A percentile compares a stretch with the other conserved stretches of the same genome.
Conservation (phyloP, 2,329 filamentous ascomycete genomes). For the Neoarthrinium moseri region DNA sequence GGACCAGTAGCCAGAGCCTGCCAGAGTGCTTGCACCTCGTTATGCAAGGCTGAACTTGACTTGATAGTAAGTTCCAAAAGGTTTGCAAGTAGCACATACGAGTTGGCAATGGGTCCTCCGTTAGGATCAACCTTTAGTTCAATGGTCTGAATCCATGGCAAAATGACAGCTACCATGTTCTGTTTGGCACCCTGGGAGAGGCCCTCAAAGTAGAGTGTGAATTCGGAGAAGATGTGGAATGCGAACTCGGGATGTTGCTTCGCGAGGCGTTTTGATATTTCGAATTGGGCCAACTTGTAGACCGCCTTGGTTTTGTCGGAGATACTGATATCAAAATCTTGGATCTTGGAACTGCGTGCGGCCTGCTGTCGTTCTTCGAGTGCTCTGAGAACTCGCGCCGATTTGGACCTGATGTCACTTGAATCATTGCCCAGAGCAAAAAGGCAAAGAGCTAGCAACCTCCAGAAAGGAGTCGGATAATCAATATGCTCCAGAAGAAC, state of each 20-base stretch:
- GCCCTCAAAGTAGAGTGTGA: slow-evolving; percentile 89
- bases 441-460: slow-evolving; percentile 80
- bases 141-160: slow-evolving; percentile 95
- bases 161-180: slow-evolving; percentile 89
- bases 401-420: slow-evolving; percentile 85
- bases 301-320: slow-evolving; percentile 98
- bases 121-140: slow-evolving; percentile 90
- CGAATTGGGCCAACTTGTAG: slow-evolving; percentile 96
- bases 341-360: slow-evolving; percentile 77
- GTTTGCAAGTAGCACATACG: slow-evolving; percentile 93
- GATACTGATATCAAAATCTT: slow-evolving; percentile 97
- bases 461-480: slow-evolving; percentile 86
- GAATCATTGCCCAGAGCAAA: slow-evolving; percentile 93
- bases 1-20: slow-evolving; percentile 92
- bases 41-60: slow-evolving; percentile 83
- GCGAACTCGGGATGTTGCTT: slow-evolving; percentile 86
- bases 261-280: slow-evolving; percentile 87
- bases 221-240: slow-evolving; percentile 94
- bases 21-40: slow-evolving; percentile 97
- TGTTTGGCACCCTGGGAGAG: slow-evolving; percentile 79
- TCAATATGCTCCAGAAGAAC: slow-evolving; percentile 82
- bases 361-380: slow-evolving; percentile 79
- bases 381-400: slow-evolving; percentile 74
- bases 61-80: slow-evolving; percentile 95
- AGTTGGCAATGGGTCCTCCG: slow-evolving; percentile 84